phyloP scores from a whole-genome alignment of 2,329 filamentous ascomycete genomes.

The Elsinoe perseae region DNA sequence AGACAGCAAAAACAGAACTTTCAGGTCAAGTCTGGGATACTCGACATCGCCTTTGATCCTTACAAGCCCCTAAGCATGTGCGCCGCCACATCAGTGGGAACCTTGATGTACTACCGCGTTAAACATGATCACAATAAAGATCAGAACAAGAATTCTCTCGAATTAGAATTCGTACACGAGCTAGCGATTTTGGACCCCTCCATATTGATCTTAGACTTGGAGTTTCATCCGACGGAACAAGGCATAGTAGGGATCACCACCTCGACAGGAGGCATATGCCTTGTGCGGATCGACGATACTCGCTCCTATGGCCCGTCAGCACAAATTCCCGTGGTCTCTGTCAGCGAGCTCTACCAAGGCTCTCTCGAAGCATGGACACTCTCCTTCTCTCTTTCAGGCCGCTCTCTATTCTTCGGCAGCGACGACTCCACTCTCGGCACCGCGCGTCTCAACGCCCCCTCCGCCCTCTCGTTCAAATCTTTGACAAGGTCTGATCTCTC shows the following conservation, averaged over 20 bases:
- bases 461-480: background rate
- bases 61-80: conserved; percentile 50
- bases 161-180: conserved; percentile 28
- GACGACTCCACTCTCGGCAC: conserved; percentile 59
- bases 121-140: background rate
- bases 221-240: conserved; percentile 56
- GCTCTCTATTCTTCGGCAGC: conserved; percentile 59
- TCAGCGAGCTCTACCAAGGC: background rate
- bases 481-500: conserved; percentile 25
- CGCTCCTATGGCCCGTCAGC: too few species aligned
- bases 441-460: background rate
- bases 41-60: conserved; percentile 77
- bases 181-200: conserved; percentile 47
- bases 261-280: conserved; percentile 54
- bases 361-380: conserved; percentile 67
- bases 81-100: conserved; percentile 69
- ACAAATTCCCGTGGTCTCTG: conserved; percentile 21
- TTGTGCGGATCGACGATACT: conserved; percentile 23
- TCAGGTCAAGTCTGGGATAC: conserved; percentile 61
- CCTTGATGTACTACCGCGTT: conserved; percentile 57
- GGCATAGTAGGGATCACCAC: conserved; percentile 62
- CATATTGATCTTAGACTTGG: conserved; percentile 62
- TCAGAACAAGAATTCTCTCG: conserved; percentile 24
- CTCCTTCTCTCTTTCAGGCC: conserved; percentile 40
- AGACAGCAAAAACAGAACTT: conserved; percentile 37